Evolutionary conservation across 2,329 filamentous ascomycete genomes (phyloP), one percentile per base, ranked within the genome.

Genomic region (Fusarium sp.): DNA sequence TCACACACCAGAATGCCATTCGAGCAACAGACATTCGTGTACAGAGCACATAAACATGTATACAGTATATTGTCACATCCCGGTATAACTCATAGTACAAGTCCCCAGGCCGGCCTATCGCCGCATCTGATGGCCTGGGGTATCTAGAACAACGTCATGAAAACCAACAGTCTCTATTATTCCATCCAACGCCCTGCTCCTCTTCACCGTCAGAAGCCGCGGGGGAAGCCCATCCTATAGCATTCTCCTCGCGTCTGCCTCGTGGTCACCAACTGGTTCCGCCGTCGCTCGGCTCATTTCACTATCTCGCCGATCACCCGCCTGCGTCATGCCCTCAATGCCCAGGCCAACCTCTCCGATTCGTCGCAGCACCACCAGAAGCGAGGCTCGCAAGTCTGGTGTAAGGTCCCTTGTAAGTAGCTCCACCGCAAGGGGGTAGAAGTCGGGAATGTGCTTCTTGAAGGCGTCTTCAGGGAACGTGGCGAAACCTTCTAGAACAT

Each of bases 401-500:
- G 88, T 91, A 67, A 97, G 83, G 65, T 98, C 94, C 59, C 92
- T 91, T 61, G 85, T 86, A 52, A 99, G 81, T 13, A 99, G 79
- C 49, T 96, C 93, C 0, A 98, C 88, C 5, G 88, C 86, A 13
- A 97, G 80, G 3, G 93, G 92, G 72, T 97, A 97, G 76, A 99
- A 98, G 4, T 88, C 88, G 41, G 86, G 82, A 7, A 97, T 85
- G 70, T 98, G 89, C 55, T 88, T 87, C 50, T 86, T 85, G 70
- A 99, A 99, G 39, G 91, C 91, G 24, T 88, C 84, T 15, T 86
- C 83, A 0, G 92, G 91, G 79, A 98, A 97, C 7, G 87, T 89
- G 0, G 89, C 88, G 75, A 94, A 98, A 2, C 95, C 95, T 72
- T 99, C 94, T 9, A 99, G 82, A 8, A 99, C 95, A 73, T 97